phyloP scores from a whole-genome alignment of 2,329 filamentous ascomycete species.

The Aspergillus puulaauensis region DNA sequence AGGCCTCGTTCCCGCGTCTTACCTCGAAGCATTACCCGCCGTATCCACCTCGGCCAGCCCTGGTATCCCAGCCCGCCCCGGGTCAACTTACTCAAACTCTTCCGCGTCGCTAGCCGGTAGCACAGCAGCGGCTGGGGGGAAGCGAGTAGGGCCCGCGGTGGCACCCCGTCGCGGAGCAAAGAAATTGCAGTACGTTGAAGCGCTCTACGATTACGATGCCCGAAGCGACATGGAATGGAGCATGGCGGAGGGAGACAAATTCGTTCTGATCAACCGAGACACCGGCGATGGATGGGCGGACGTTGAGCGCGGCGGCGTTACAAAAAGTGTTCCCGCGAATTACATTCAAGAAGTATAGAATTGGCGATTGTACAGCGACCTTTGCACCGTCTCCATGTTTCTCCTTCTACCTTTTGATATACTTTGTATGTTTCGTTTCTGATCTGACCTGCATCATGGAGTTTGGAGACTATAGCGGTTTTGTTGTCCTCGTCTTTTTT shows the following conservation, averaged over 20 bases:
- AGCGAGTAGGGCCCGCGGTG: constrained; percentile 89
- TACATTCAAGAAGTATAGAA: constrained; percentile 72
- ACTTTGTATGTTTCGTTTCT: constrained; percentile 5
- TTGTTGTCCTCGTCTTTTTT: background rate
- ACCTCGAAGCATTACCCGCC: constrained; percentile 67
- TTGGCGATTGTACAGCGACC: background rate
- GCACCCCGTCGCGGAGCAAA: constrained; percentile 88
- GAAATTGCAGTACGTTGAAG: constrained; percentile 90
- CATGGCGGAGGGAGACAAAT: constrained; percentile 87
- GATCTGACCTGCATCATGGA: constrained; percentile 10
- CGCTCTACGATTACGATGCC: constrained; percentile 86
- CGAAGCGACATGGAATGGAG: constrained; percentile 83
- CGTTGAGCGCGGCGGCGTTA: constrained; percentile 85
- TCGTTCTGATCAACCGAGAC: constrained; percentile 85
- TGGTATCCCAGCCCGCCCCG: constrained; percentile 56
- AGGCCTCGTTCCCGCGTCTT: constrained; percentile 83
- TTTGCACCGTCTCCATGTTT: background rate
- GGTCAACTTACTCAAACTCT: constrained; percentile 76
- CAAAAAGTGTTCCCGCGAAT: constrained; percentile 88
- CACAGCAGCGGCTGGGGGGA: constrained; percentile 45
- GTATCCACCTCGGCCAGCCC: constrained; percentile 38
- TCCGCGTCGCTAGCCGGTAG: constrained; percentile 65
- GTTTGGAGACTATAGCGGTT: constrained; percentile 11
- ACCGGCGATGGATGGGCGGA: constrained; percentile 94
- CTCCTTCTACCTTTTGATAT: background rate